Base-by-base conservation (phyloP, 2,329 filamentous ascomycete genomes). In the Nemania abortiva region DNA sequence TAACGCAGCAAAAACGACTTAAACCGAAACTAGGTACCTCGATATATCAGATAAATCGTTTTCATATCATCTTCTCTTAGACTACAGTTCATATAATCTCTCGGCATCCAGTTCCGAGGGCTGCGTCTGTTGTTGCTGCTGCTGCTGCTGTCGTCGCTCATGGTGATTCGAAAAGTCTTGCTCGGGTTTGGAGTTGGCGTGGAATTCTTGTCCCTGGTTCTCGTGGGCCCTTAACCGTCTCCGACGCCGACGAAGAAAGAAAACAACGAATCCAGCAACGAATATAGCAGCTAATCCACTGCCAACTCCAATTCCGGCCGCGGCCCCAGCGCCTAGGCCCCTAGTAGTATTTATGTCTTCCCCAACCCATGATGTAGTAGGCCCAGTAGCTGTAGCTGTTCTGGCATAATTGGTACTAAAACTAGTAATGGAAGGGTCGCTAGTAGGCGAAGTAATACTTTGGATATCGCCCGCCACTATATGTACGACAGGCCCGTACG, bases 241-340 rank as follows among this genome's bases (percentile, higher is more conserved):
- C 34, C 54, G 10, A 6, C 34, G n/a, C 13, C 20, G 34, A 24
- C 50, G 50, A 29, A 56, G 13, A 13, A 42, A 13, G 4, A 56
- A 15, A 7, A 56, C 11, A 15, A 18, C 45, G 22, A 49, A 15
- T 31, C 53, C 63, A 34, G 37, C 10, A 11, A 55, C 55, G 20
- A 66, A 10, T 45, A 45, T 27, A 22, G 31, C 54, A 50, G 13
- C 58, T n/a, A 69, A 22, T 11, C 63, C 67, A 49, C 42, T 50
- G 13, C 67, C 59, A 37, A 66, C 39, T 42, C 58, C 66, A n/a
- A 69, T 64, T 24, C 50, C 66, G 13, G 47, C 69, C 7, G 53
- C 56, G 37, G 49, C 58, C 3, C 54, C 60, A 15, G 42, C 34
- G 10, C 59, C 61, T 20, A 66, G 20, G 15, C 42, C 20, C 6